These are phyloP conservation scores for Penicillium fuscoglaucum DNA, from an alignment of 2,329 filamentous ascomycete genomes.

Conservation along the genomic window DNA sequence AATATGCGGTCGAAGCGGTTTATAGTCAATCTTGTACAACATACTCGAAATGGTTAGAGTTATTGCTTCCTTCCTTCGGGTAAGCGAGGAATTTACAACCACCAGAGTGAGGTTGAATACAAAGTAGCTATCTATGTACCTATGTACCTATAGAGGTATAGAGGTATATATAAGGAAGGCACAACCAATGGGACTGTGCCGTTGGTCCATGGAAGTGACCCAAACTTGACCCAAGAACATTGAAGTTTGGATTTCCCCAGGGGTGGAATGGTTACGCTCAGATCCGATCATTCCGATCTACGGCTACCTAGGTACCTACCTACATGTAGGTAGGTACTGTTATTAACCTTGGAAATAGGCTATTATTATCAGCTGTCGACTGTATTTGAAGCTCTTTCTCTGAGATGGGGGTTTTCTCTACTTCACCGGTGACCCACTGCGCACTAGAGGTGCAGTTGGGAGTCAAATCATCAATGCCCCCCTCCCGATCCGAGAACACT, in stretches of 20 bases:
- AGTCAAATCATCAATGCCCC: not conserved
- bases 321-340: too few species aligned
- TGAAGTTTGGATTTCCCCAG: not conserved
- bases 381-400: not conserved
- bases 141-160: not conserved
- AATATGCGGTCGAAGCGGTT: conserved; percentile 61
- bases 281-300: not conserved
- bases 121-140: not conserved
- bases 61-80: not conserved
- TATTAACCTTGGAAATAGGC: too few species aligned
- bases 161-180: not conserved
- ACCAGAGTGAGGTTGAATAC: not conserved
- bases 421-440: not conserved
- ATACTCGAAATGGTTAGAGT: conserved; percentile 31
- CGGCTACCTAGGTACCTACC: too few species aligned
- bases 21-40: conserved; percentile 57
- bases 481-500: not conserved
- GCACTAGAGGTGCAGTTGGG: not conserved
- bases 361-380: not conserved
- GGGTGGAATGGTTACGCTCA: not conserved
- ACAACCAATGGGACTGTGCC: not conserved
- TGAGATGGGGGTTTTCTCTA: not conserved
- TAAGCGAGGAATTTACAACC: not conserved
- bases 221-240: not conserved
- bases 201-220: not conserved